These are phyloP conservation scores for Rhizopogon rudus DNA, from an alignment of 768 basidiomycete genomes.

Conservation along the genomic window DNA sequence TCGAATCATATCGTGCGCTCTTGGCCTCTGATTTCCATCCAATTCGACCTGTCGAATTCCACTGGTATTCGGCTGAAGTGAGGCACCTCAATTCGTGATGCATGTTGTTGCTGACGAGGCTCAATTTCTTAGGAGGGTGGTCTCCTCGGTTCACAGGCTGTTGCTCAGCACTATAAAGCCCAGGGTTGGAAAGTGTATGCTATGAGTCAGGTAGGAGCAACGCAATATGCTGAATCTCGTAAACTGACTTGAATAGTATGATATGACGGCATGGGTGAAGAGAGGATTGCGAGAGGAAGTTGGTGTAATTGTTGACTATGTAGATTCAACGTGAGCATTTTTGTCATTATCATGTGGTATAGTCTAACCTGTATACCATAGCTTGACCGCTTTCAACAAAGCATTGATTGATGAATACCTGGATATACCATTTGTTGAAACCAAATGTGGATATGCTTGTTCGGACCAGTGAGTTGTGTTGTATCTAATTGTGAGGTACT, in stretches of 20 bases:
- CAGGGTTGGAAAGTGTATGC: slow-evolving; percentile 16
- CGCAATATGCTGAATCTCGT: not conserved
- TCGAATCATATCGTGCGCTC: slow-evolving; percentile 40
- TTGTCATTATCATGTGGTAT: slow-evolving; percentile 22
- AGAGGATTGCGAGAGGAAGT: slow-evolving; percentile 71
- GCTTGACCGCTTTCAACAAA: slow-evolving; percentile 79
- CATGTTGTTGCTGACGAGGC: not conserved
- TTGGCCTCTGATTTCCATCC: slow-evolving; percentile 38
- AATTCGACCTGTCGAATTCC: slow-evolving; percentile 39
- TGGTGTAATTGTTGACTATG: slow-evolving; percentile 81
- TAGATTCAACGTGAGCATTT: slow-evolving; percentile 50
- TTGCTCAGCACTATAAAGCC: slow-evolving; percentile 68
- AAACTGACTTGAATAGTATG: slow-evolving; percentile 49
- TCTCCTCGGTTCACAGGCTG: slow-evolving; percentile 84
- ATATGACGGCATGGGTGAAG: slow-evolving; percentile 96
- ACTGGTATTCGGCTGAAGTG: slow-evolving; percentile 44
- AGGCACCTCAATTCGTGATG: slow-evolving; percentile 3
- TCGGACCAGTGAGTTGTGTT: slow-evolving; percentile 73
- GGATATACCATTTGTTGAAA: slow-evolving; percentile 76
- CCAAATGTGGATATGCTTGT: slow-evolving; percentile 92
- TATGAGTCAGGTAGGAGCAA: slow-evolving; percentile 25
- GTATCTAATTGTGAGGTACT: slow-evolving; percentile 9
- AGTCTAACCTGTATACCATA: slow-evolving; percentile 24
- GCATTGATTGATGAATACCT: slow-evolving; percentile 70
- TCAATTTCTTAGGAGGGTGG: slow-evolving; percentile 55